Conservation (phyloP, 2,329 filamentous ascomycete genomes). For the Biscogniauxia sp. region DNA sequence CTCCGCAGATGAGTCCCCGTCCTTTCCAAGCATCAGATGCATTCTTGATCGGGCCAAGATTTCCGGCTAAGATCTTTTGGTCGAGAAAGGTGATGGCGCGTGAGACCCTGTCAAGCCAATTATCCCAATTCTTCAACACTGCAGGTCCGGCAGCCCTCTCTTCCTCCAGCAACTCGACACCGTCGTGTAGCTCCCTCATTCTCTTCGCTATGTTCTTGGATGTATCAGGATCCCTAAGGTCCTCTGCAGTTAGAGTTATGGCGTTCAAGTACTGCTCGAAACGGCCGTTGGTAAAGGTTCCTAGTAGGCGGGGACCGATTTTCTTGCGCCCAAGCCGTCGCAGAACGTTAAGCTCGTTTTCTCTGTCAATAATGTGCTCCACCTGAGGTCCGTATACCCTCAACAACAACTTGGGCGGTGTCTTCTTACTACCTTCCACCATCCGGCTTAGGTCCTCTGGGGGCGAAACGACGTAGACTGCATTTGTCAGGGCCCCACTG, state of each 20-base stretch:
- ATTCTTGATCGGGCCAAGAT: constrained; percentile 28
- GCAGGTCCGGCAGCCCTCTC: constrained; percentile 78
- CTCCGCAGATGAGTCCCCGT: constrained; percentile 76
- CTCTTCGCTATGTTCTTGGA: constrained; percentile 94
- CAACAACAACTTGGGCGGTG: constrained; percentile 70
- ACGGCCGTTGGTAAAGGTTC: constrained; percentile 89
- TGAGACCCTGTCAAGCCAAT: constrained; percentile 71
- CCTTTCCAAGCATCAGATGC: constrained; percentile 58
- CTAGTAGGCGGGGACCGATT: constrained; percentile 86
- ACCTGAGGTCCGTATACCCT: constrained; percentile 94
- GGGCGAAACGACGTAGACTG: constrained; percentile 90
- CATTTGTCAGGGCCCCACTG: constrained; percentile 92
- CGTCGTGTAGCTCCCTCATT: constrained; percentile 93
- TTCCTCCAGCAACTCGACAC: constrained; percentile 77
- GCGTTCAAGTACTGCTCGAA: constrained; percentile 96
- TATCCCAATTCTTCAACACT: constrained; percentile 93
- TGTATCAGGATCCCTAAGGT: constrained; percentile 77
- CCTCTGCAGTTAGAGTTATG: constrained; percentile 70
- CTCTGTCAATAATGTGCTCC: constrained; percentile 91
- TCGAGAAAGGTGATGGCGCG: constrained; percentile 58
- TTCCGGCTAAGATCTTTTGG: constrained; percentile 53
- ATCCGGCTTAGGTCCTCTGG: constrained; percentile 58
- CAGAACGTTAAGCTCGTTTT: constrained; percentile 84
- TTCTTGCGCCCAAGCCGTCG: constrained; percentile 84
- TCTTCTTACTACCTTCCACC: constrained; percentile 40